phyloP scores from a whole-genome alignment of 225 moss, liverwort and hornwort species.

The Climacium dendroides region DNA sequence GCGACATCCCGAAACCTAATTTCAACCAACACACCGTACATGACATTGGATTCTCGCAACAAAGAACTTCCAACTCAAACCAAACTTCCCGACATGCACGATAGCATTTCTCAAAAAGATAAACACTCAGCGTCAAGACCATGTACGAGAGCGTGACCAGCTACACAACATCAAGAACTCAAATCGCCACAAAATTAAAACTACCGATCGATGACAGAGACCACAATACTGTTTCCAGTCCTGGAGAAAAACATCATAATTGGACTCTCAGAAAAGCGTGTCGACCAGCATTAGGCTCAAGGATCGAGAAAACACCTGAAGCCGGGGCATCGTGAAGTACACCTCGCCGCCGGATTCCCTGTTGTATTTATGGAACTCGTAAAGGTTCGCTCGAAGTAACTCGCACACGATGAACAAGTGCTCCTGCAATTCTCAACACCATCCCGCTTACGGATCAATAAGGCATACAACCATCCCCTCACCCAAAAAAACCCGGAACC shows the following conservation, averaged over 20 bases:
- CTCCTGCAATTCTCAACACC: slow-evolving; percentile 45
- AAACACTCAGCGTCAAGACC: not conserved
- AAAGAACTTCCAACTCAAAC: not conserved
- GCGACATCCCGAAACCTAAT: not conserved
- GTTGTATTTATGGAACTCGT: slow-evolving; percentile 98
- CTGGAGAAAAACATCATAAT: not conserved
- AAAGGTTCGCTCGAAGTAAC: slow-evolving; percentile 82
- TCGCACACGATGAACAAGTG: slow-evolving; percentile 98
- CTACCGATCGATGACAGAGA: not conserved
- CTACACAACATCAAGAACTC: not conserved
- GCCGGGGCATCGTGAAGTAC: slow-evolving; percentile 97
- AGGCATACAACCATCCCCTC: not conserved
- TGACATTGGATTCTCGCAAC: not conserved
- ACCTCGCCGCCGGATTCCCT: slow-evolving; percentile 98
- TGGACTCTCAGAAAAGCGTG: not conserved
- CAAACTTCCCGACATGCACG: not conserved
- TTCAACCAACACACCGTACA: not conserved
- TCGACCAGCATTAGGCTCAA: not conserved
- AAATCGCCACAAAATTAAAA: not conserved
- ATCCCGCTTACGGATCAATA: not conserved
- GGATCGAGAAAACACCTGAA: slow-evolving; percentile 48
- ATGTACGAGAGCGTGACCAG: not conserved
- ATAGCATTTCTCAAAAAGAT: not conserved
- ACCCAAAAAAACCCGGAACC: not conserved
- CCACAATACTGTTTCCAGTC: not conserved